Percentiles rank a stretch among this genome's conserved stretches.
Evolutionary conservation across 2,329 filamentous ascomycete genomes (phyloP).

Genomic region (Penicillium sp.): DNA sequence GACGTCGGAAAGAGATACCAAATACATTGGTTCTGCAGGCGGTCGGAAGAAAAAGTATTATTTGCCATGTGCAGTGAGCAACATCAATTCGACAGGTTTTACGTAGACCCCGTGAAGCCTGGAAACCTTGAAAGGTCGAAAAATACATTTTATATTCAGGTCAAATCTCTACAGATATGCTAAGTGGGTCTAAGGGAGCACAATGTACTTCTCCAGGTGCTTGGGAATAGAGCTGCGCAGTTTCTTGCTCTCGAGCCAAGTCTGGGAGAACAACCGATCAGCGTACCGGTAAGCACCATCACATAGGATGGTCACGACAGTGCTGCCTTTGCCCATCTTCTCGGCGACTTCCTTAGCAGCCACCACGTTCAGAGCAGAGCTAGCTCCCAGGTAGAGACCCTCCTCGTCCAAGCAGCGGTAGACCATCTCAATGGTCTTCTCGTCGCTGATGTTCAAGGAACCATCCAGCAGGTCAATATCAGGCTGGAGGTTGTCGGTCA

Average conservation of each 20-base stretch:
- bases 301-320: conserved; percentile 89
- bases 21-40: background rate
- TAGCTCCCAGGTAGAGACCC: conserved; percentile 91
- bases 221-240: conserved; percentile 78
- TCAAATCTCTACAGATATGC: background rate
- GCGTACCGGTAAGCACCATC: conserved; percentile 98
- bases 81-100: background rate
- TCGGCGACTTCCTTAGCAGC: conserved; percentile 92
- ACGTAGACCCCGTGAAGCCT: background rate
- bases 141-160: conserved; percentile 1
- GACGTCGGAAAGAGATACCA: no score
- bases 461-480: conserved; percentile 85
- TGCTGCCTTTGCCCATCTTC: conserved; percentile 83
- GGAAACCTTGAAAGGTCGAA: background rate
- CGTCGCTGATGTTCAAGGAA: conserved; percentile 80
- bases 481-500: conserved; percentile 90
- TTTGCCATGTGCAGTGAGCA: no score
- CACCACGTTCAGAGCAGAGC: conserved; percentile 90
- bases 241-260: conserved; percentile 87
- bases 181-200: conserved; percentile 63
- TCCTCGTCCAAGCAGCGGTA: conserved; percentile 96
- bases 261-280: conserved; percentile 85
- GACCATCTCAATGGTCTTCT: conserved; percentile 96
- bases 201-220: conserved; percentile 89
- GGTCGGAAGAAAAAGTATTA: background rate